These are phyloP conservation scores for Coprinopsis sp. DNA, from an alignment of 768 basidiomycete genomes.

Conservation along the genomic window DNA sequence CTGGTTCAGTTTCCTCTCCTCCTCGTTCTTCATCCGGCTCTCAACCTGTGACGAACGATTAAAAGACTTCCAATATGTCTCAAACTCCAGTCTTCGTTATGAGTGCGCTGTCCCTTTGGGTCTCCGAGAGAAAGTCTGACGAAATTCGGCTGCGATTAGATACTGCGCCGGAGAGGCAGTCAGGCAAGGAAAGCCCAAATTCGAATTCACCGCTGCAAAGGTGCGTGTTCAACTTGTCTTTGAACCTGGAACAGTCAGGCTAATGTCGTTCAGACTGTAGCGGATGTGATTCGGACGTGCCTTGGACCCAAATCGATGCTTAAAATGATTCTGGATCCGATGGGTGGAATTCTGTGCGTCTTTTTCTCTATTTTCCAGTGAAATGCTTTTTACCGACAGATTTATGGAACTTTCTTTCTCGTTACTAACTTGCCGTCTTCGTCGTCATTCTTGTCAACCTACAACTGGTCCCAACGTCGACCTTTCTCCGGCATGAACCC, in stretches of 20 bases:
- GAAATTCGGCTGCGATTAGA: conserved; percentile 40
- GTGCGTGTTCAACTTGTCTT: conserved; percentile 34
- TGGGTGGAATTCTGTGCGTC: conserved; percentile 94
- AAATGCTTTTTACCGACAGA: conserved; percentile 3
- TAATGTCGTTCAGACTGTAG: conserved; percentile 67
- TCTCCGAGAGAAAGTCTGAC: conserved; percentile 1
- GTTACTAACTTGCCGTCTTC: no score
- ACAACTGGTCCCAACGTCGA: no score
- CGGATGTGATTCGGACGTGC: conserved; percentile 97
- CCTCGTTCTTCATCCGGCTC: no score
- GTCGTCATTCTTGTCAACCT: no score
- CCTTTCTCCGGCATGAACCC: no score
- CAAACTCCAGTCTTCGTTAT: conserved; percentile 83
- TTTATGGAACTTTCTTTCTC: no score
- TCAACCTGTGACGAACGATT: no score
- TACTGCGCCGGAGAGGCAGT: conserved; percentile 89
- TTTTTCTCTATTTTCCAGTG: background rate
- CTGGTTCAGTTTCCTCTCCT: no score
- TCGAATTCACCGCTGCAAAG: conserved; percentile 96
- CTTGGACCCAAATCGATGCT: conserved; percentile 97
- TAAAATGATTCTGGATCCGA: conserved; percentile 99
- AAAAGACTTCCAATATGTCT: conserved; percentile 38
- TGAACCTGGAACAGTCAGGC: background rate
- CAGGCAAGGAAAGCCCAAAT: conserved; percentile 91
- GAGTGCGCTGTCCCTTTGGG: conserved; percentile 43